Conservation (phyloP, 1,284 basidiomycete species). For the Leccinum ponderosum region DNA sequence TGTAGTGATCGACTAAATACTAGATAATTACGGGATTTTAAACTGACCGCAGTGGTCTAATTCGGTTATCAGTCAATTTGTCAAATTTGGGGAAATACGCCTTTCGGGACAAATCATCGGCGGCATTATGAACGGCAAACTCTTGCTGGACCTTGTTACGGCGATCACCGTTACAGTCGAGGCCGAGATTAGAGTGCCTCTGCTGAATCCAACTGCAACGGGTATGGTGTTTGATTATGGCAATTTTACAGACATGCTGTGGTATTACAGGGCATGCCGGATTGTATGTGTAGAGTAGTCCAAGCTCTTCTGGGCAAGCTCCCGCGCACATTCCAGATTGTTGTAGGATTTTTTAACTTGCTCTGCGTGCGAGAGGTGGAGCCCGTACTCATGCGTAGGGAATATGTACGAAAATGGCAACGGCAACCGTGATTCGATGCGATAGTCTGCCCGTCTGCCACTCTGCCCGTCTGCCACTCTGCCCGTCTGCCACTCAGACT, state of each 20-base stretch:
- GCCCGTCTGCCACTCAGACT: too few relatives aligned
- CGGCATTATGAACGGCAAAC: slow-evolving; percentile 14
- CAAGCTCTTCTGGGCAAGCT: background rate
- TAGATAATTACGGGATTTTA: too few relatives aligned
- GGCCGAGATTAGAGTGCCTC: slow-evolving; percentile 11
- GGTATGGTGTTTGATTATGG: background rate
- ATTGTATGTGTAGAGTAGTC: background rate
- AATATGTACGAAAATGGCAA: background rate
- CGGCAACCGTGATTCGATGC: background rate
- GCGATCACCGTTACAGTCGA: slow-evolving; percentile 9
- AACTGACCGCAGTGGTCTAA: too few relatives aligned
- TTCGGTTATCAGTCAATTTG: too few relatives aligned
- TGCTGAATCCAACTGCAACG: slow-evolving; percentile 12
- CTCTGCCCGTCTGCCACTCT: too few relatives aligned
- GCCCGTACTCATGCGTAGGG: background rate
- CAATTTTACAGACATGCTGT: background rate
- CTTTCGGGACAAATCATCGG: slow-evolving; percentile 1
- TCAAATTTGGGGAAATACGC: too few relatives aligned
- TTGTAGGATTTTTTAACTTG: background rate
- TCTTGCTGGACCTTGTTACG: slow-evolving; percentile 3
- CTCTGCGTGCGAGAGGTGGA: background rate
- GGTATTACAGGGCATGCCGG: background rate
- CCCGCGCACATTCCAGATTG: background rate
- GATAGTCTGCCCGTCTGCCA: background rate
- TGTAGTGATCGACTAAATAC: too few relatives aligned